Percentiles rank a stretch among this genome's conserved stretches.
phyloP scores from a whole-genome alignment of 129 eudicot genomes.

The Glebionis coronaria region DNA sequence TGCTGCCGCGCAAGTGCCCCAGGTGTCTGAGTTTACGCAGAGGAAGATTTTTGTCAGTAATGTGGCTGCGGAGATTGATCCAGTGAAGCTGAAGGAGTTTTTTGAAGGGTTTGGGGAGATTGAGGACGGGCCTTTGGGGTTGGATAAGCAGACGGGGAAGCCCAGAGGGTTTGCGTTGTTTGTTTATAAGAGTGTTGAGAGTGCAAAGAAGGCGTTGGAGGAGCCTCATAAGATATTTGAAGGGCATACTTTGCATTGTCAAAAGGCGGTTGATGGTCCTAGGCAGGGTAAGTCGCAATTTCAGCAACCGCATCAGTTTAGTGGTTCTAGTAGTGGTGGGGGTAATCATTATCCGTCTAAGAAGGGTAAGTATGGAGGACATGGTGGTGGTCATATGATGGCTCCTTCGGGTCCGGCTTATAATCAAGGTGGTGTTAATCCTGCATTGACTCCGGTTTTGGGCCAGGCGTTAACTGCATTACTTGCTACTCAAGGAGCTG shows the following conservation, averaged over 20 bases:
- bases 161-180: slow-evolving; percentile 88
- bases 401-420: slow-evolving; percentile 63
- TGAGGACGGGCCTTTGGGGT: slow-evolving; percentile 95
- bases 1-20: slow-evolving; percentile 42
- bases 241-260: slow-evolving; percentile 79
- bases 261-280: slow-evolving; percentile 89
- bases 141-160: slow-evolving; percentile 85
- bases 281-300: slow-evolving; percentile 47
- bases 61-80: slow-evolving; percentile 80
- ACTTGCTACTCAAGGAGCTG: slow-evolving; percentile 81
- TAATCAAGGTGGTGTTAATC: slow-evolving; percentile 53
- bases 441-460: slow-evolving; percentile 62
- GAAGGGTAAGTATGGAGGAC: slow-evolving; percentile 59
- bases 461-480: slow-evolving; percentile 95
- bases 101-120: slow-evolving; percentile 76
- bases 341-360: slow-evolving; percentile 49
- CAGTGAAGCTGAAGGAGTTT: slow-evolving; percentile 52
- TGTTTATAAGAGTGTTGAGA: slow-evolving; percentile 73
- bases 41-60: slow-evolving; percentile 92
- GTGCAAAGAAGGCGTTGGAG: slow-evolving; percentile 81
- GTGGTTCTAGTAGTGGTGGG: slow-evolving; percentile 35
- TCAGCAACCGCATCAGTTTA: slow-evolving; percentile 37
- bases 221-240: slow-evolving; percentile 90
- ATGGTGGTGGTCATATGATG: slow-evolving; percentile 83
- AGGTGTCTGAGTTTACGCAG: slow-evolving; percentile 69